phyloP scores from a whole-genome alignment of 129 eudicot species.

The Centella asiatica region DNA sequence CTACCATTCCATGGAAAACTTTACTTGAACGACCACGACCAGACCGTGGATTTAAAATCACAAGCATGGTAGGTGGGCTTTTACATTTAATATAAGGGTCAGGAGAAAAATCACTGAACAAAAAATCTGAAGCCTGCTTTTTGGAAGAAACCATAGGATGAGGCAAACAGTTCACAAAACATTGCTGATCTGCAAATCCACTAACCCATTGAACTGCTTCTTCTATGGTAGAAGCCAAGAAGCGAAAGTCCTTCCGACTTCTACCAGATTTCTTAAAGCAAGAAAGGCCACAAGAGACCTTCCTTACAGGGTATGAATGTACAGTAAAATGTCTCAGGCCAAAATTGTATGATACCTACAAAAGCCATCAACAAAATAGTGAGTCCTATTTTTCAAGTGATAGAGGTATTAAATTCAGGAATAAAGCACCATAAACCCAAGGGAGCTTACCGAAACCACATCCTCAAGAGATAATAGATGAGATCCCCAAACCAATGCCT shows the following conservation, averaged over 20 bases:
- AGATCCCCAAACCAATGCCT: slow-evolving; percentile 89
- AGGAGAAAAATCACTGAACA: slow-evolving; percentile 53
- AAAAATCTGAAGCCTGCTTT: slow-evolving; percentile 62
- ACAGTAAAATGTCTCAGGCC: slow-evolving; percentile 84
- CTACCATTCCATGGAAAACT: slow-evolving; percentile 77
- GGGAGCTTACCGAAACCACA: slow-evolving; percentile 67
- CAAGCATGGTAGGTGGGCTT: slow-evolving; percentile 89
- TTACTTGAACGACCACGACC: slow-evolving; percentile 97
- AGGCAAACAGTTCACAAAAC: slow-evolving; percentile 73
- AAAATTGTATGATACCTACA: slow-evolving; percentile 73
- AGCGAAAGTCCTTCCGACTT: slow-evolving; percentile 75
- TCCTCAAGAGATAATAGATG: slow-evolving; percentile 61
- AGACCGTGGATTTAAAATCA: slow-evolving; percentile 89
- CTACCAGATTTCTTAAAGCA: slow-evolving; percentile 66
- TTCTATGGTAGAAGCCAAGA: slow-evolving; percentile 70
- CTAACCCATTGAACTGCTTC: slow-evolving; percentile 90
- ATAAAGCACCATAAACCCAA: slow-evolving; percentile 8
- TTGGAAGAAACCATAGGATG: slow-evolving; percentile 84
- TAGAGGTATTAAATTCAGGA: slow-evolving; percentile 2
- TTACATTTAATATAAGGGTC: slow-evolving; percentile 68
- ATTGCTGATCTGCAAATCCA: slow-evolving; percentile 92
- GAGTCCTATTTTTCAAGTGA: slow-evolving; percentile 2
- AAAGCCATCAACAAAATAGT: slow-evolving; percentile 11
- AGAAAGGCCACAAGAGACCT: slow-evolving; percentile 42
- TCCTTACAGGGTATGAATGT: slow-evolving; percentile 71